phyloP scores from a whole-genome alignment of 2,329 filamentous ascomycete genomes.

The Nemania abortiva region DNA sequence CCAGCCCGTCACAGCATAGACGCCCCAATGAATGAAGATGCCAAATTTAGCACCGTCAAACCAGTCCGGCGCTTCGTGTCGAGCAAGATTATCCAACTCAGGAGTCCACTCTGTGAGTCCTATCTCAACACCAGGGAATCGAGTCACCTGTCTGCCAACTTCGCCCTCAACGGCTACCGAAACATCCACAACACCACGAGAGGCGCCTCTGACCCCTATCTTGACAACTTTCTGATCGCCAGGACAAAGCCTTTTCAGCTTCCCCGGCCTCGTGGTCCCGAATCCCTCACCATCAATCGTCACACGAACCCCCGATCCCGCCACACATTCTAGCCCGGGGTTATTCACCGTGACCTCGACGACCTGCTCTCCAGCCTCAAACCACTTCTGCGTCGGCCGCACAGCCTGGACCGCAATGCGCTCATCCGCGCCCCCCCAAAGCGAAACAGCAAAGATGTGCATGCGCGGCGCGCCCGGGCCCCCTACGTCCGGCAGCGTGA shows the following conservation, averaged over 20 bases:
- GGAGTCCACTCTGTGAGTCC: conserved; percentile 54
- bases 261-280: conserved; percentile 56
- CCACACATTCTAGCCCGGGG: conserved; percentile 50
- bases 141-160: conserved; percentile 26
- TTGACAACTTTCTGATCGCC: conserved; percentile 58
- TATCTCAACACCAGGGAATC: conserved; percentile 44
- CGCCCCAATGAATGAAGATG: conserved; percentile 72
- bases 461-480: conserved; percentile 53
- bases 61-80: conserved; percentile 63
- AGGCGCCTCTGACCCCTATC: conserved; percentile 53
- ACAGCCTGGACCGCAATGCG: conserved; percentile 54
- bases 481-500: conserved; percentile 57
- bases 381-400: conserved; percentile 59
- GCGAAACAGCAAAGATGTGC: conserved; percentile 58
- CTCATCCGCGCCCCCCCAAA: conserved; percentile 45
- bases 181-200: conserved; percentile 43
- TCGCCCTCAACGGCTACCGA: conserved; percentile 41
- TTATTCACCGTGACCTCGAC: conserved; percentile 54
- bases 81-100: conserved; percentile 53
- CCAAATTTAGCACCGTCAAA: conserved; percentile 68
- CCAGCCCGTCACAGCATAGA: conserved; percentile 68
- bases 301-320: conserved; percentile 49
- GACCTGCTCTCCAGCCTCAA: conserved; percentile 53
- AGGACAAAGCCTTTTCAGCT: conserved; percentile 57
- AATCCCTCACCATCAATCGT: conserved; percentile 55